Evolutionary conservation across 1,284 basidiomycete species (phyloP), one percentile per base, ranked within the genome.

Genomic region (Gymnopus androsaceus): DNA sequence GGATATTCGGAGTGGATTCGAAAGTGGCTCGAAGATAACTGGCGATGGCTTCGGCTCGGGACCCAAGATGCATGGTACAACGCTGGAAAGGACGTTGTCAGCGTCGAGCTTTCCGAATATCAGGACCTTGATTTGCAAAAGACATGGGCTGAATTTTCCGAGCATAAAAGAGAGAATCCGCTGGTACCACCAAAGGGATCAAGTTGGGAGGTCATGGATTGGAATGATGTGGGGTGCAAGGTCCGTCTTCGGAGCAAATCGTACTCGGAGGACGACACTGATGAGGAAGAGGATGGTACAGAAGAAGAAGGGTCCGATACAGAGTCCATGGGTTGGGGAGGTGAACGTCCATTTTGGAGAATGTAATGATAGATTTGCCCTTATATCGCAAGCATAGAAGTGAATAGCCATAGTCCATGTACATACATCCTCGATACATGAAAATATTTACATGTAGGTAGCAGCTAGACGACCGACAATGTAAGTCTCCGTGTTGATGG

Each of bases 401-500:
- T 27, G 14, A 11, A 14, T 28, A 28, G 19, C 14, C 19, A 31
- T 27, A 31, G 11, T 17, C 15, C 25, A 47, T n/a, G 17, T 33
- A 37, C 36, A 30, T n/a, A 30, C 8, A 41, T 8, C 19, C 28
- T 19, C 27, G 14, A 28, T 15, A 4, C 14, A 14, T 4, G 34
- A 28, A 19, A 33, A 33, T 33, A 37, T 28, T 54, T 59, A 62
- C 11, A 46, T 64, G 60, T 84, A 87, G 9, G 88, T 89, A 53
- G 75, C 83, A 30, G 81, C 72, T 61, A 89, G 70, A 53, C 92
- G 77, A 38, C 85, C 82, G 9, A 92, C 85, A 59, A 94, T 89
- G 61, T 94, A 93, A 51, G 84, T 79, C 60, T 88, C 88, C 1
- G 88, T 83, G 55, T 83, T 89, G 54, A 92, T 77, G 1, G 86